phyloP scores from a whole-genome alignment of 1,139 yeast species.

The Taiozyma sp. region DNA sequence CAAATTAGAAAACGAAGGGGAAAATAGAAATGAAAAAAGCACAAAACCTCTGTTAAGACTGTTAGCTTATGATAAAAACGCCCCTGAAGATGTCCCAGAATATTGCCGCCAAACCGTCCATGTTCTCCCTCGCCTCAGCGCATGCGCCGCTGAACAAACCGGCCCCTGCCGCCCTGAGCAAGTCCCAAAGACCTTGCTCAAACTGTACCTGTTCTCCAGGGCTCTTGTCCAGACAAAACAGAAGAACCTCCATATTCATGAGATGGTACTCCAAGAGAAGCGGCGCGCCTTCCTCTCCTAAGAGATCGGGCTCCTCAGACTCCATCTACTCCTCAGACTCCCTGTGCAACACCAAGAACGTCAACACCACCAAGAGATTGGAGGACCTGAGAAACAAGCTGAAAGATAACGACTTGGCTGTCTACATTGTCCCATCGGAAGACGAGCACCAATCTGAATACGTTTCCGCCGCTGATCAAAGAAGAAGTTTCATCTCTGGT shows the following conservation, averaged over 20 bases:
- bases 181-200: conserved; percentile 43
- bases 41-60: no score
- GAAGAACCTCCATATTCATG: conserved; percentile 47
- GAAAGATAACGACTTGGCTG: conserved; percentile 60
- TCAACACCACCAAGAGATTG: conserved; percentile 57
- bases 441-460: conserved; percentile 95
- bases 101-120: conserved; percentile 22
- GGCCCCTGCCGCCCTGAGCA: conserved; percentile 13
- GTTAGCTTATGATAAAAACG: no score
- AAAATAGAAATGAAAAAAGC: background rate
- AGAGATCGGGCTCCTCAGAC: conserved; percentile 23
- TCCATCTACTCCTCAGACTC: conserved; percentile 33
- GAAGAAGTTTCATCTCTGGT: conserved; percentile 80
- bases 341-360: conserved; percentile 33
- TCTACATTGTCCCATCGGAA: conserved; percentile 84
- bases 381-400: conserved; percentile 59
- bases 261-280: conserved; percentile 31
- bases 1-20: background rate
- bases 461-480: conserved; percentile 73
- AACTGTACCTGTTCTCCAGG: conserved; percentile 86
- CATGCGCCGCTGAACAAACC: conserved; percentile 3
- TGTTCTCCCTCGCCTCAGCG: conserved; percentile 21
- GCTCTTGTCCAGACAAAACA: conserved; percentile 55
- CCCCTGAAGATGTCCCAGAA: conserved; percentile 17
- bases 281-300: conserved; percentile 12